Conservation (phyloP, 1,284 basidiomycete genomes). For the Cutaneotrichosporon curvatum region DNA sequence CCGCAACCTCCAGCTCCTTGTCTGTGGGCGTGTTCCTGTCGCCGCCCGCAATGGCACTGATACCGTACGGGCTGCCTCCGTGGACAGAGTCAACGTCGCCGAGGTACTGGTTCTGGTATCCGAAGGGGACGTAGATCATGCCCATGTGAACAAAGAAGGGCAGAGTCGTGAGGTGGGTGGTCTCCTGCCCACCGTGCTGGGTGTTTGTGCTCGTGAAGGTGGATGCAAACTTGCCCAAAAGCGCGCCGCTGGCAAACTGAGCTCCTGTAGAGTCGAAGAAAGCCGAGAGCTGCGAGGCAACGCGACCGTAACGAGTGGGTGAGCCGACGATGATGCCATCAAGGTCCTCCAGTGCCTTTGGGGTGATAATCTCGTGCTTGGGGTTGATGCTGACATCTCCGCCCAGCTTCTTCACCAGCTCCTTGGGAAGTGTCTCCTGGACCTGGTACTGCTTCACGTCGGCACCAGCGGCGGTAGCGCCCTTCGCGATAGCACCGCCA, state of each 20-base stretch:
- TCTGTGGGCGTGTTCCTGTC: conserved; percentile 57
- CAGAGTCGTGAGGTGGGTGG: conserved; percentile 58
- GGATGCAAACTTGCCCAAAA: conserved; percentile 65
- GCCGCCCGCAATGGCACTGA: conserved; percentile 59
- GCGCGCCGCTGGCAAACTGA: conserved; percentile 61
- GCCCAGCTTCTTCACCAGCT: conserved; percentile 66
- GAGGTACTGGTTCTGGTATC: conserved; percentile 58
- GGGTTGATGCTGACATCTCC: conserved; percentile 51
- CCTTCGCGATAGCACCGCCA: conserved; percentile 67
- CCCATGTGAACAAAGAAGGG: conserved; percentile 68
- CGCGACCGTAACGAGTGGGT: conserved; percentile 62
- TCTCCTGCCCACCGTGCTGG: conserved; percentile 47
- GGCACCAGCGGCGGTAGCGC: conserved; percentile 65
- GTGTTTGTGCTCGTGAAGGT: conserved; percentile 33
- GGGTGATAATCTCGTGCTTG: conserved; percentile 62
- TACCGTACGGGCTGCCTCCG: conserved; percentile 59
- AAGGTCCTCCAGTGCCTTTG: conserved; percentile 57
- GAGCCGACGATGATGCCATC: conserved; percentile 57
- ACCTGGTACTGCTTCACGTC: conserved; percentile 62
- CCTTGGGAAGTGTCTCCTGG: conserved; percentile 72
- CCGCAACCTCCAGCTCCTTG: conserved; percentile 60
- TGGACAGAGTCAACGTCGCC: conserved; percentile 57
- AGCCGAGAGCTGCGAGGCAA: conserved; percentile 47
- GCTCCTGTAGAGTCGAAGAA: conserved; percentile 67
- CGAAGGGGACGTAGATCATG: conserved; percentile 60